Percentiles rank a stretch among this genome's conserved stretches.
phyloP scores from a whole-genome alignment of 2,329 filamentous ascomycete species.

The Sarocladium brachiariae region DNA sequence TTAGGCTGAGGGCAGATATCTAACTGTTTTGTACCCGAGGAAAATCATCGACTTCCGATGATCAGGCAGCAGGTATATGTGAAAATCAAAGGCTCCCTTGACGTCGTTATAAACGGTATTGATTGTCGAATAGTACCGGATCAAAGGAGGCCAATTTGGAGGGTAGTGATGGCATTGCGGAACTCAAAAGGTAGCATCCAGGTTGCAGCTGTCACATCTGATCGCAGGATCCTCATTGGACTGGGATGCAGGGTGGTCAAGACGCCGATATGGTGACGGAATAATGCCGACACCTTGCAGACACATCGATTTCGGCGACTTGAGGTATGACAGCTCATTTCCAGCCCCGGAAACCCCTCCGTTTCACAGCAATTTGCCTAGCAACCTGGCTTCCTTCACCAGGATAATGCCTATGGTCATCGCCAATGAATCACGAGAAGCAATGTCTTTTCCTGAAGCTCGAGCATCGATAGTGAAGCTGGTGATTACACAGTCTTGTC shows the following conservation, averaged over 20 bases:
- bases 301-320: background rate
- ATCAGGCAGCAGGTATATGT: no score
- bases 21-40: no score
- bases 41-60: no score
- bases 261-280: background rate
- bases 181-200: no score
- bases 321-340: conserved; percentile 1
- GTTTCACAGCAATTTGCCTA: background rate
- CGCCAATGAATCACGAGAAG: background rate
- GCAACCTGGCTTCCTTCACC: background rate
- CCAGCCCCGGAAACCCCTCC: background rate
- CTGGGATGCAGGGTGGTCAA: background rate
- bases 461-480: background rate
- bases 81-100: no score
- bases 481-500: background rate
- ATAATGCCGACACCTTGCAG: background rate
- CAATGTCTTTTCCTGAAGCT: conserved; percentile 3
- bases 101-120: background rate
- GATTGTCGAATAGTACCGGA: background rate
- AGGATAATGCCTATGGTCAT: background rate
- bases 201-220: background rate
- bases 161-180: no score
- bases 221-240: background rate
- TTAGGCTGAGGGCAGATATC: background rate
- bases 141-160: no score